Evolutionary conservation across 352 stramenopile species (phyloP), one percentile per base, ranked within the genome.

Genomic region (Phytophthora fragariae): DNA sequence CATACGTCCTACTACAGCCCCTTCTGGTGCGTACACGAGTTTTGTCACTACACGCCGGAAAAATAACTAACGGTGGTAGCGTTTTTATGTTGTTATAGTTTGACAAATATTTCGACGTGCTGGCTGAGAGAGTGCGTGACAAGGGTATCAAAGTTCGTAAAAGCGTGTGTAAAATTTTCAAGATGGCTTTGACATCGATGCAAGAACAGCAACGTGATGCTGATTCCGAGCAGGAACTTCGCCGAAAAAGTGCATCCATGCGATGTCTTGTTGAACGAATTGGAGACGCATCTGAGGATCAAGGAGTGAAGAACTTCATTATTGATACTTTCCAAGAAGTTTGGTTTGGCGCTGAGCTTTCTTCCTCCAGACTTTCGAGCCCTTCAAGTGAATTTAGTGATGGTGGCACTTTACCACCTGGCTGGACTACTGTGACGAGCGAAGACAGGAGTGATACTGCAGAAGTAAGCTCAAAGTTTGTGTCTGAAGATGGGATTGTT

Each of bases 141-240:
- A 94, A 92, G 65, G 89, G 88, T 9, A 90, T 95, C 54, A 96
- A 89, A 69, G 90, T 97, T 24, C 85, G 90, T 12, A 96, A 94
- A 70, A 93, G 83, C 41, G 89, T 95, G 12, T 94, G 90, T 70
- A 93, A 89, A 59, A 94, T 95, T 35, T 92, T 96, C 54, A 84
- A 87, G 41, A 47, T 92, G 62, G 81, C 76, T 0, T 65, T 76
- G 17, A 70, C 62, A 31, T 57, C 62, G 5, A 65, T 70, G 35
- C 74, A 80, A 53, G 54, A 69, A 3, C 29, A 62, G 17, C 31
- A 35, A 9, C 21, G 44, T 62, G 64, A 57, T 49, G 47, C n/a
- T 24, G 64, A 53, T 2, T 73, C 73, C 0, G 73, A 79, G 27
- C 54, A 74, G 70, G 76, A 90, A 17, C 52, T 93, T 41, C 78